Evolutionary conservation across 164 flowering plant species (phyloP).

Genomic region (Magnolia kwangsiensis): DNA sequence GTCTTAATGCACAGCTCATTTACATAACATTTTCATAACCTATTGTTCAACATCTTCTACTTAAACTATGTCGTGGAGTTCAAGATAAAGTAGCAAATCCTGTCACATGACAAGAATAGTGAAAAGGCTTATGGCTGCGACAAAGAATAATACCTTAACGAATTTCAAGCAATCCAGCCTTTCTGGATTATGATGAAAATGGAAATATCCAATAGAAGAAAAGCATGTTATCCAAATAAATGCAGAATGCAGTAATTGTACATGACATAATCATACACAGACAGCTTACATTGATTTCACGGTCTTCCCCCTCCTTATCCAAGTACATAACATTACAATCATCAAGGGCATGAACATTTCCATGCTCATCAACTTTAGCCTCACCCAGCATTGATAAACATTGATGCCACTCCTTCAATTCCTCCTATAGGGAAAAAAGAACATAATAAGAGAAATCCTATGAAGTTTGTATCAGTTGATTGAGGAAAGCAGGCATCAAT

Average conservation of each 20-base stretch:
- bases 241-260: not conserved
- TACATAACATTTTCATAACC: too few relatives aligned
- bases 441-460: not conserved
- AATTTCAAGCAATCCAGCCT: not conserved
- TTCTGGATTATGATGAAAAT: not conserved
- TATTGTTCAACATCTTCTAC: too few relatives aligned
- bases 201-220: too few relatives aligned
- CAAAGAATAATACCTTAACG: not conserved
- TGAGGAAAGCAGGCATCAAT: not conserved
- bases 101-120: too few relatives aligned
- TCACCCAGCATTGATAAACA: slow-evolving; percentile 86
- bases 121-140: too few relatives aligned
- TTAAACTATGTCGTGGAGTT: too few relatives aligned
- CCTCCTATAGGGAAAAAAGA: slow-evolving; percentile 48
- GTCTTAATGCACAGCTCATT: too few relatives aligned
- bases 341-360: slow-evolving; percentile 62
- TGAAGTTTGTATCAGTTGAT: not conserved
- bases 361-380: slow-evolving; percentile 81
- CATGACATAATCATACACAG: not conserved
- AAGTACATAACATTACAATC: slow-evolving; percentile 59
- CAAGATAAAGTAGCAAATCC: too few relatives aligned
- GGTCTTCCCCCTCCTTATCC: slow-evolving; percentile 88
- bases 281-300: slow-evolving; percentile 81
- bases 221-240: too few relatives aligned
- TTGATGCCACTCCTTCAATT: slow-evolving; percentile 94